Base-by-base conservation (phyloP, 495 filamentous ascomycete genomes). In the Annulohypoxylon stygium region DNA sequence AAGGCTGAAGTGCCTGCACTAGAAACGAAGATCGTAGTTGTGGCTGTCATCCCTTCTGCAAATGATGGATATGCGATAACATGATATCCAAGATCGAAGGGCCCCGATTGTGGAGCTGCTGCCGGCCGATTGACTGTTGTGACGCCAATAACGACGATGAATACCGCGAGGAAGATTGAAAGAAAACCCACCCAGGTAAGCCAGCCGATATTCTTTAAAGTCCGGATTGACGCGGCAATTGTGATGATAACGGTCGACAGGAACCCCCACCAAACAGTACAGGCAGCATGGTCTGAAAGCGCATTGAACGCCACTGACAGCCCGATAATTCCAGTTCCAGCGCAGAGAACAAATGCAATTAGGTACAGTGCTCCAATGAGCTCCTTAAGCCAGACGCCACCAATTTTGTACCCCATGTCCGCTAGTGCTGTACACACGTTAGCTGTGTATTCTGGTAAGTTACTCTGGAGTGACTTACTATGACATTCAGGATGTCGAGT, bases 301-400 rank as follows among this genome's bases (percentile, higher is more conserved):
- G 85, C 82, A 66, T 88, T 89, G 36, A 88, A 70, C 0, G 80
- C 86, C 1, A 84, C 80, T 0, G 86, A 88, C 6, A 87, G 79
- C 0, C 83, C 83, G 16, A 88, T 79, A 26, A 87, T 85, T 7
- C 86, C 83, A 0, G 85, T 83, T 1, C 82, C 84, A 26, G 83
- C 72, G 34, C 80, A 82, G 20, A 88, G 81, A 41, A 84, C 81
- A 66, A 86, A 86, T 18, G 81, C 80, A 14, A 86, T 60, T 20
- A 84, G 78, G 74, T 87, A 88, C 6, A 87, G 61, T 2, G 79
- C 67, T 0, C 85, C 86, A 2, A 82, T 78, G 0, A 87, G 23
- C 61, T 80, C 78, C 36, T 67, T 67, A 1, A 71, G 41, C 41
- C 75, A 68, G 7, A 69, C 61, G 11, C 81, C 81, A 23, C 81